A percentile compares a stretch with the other conserved stretches of the same genome.
These are phyloP conservation scores for Fusarium devonianum DNA, from an alignment of 2,329 filamentous ascomycete species.

Conservation along the genomic window DNA sequence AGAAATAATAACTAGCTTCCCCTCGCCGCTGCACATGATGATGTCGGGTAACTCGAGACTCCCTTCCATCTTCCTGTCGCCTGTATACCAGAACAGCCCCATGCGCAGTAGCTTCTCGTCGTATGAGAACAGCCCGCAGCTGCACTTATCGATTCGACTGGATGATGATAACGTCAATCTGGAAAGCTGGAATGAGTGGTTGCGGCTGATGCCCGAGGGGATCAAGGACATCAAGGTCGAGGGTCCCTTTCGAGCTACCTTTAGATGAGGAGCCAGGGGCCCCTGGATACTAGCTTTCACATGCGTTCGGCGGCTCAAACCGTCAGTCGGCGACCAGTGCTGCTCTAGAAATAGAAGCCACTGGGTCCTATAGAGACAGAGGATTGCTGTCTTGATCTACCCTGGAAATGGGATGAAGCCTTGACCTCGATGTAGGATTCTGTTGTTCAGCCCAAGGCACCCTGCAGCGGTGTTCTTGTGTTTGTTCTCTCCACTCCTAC, in stretches of 20 bases:
- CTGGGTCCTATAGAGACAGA: constrained; percentile 11
- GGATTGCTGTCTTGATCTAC: constrained; percentile 12
- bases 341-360: constrained; percentile 21
- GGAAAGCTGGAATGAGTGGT: constrained; percentile 65
- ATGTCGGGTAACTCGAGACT: constrained; percentile 60
- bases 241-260: constrained; percentile 52
- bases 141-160: constrained; percentile 60
- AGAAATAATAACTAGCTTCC: constrained; percentile 57
- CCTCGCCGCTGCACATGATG: constrained; percentile 63
- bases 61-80: constrained; percentile 64
- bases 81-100: constrained; percentile 53
- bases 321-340: not conserved
- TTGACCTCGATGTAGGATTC: constrained; percentile 7
- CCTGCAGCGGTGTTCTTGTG: constrained; percentile 7
- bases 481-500: constrained; percentile 5
- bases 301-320: constrained; percentile 9
- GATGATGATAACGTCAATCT: constrained; percentile 59
- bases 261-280: constrained; percentile 29
- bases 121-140: constrained; percentile 54
- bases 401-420: constrained; percentile 28
- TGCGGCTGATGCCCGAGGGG: constrained; percentile 64
- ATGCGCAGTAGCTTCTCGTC: constrained; percentile 50
- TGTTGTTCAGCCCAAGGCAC: constrained; percentile 3
- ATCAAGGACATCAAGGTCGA: constrained; percentile 64
- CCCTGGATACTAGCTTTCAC: not conserved